Evolutionary conservation across 2,329 filamentous ascomycete species (phyloP).

Genomic region (Neodidymelliopsis sp.): DNA sequence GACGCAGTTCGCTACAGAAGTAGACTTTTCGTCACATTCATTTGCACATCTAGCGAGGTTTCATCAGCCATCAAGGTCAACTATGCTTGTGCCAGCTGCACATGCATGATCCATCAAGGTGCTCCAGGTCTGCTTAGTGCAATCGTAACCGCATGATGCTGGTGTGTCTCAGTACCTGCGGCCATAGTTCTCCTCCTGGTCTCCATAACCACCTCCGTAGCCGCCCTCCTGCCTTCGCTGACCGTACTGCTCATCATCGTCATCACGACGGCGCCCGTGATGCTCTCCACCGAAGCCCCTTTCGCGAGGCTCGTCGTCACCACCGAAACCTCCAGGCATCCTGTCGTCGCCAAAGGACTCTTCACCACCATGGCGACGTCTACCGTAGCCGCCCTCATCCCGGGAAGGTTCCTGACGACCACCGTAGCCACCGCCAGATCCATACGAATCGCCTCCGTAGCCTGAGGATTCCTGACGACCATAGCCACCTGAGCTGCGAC

Average conservation of each 20-base stretch:
- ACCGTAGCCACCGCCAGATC: conserved; percentile 10
- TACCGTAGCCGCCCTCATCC: conserved; percentile 4
- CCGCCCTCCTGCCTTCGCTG: conserved; percentile 21
- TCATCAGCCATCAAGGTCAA: not conserved
- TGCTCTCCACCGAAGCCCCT: conserved; percentile 18
- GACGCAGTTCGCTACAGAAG: not conserved
- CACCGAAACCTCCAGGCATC: conserved; percentile 24
- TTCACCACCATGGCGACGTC: conserved; percentile 13
- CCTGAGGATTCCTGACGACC: conserved; percentile 4
- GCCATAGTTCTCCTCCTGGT: conserved; percentile 16
- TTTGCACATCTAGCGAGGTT: not conserved
- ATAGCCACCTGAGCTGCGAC: conserved; percentile 8
- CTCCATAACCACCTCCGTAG: conserved; percentile 17
- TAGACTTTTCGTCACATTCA: conserved; percentile 1
- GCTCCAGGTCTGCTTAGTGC: not conserved
- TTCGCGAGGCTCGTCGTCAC: conserved; percentile 22
- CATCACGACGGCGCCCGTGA: conserved; percentile 6
- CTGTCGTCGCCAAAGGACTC: conserved; percentile 21
- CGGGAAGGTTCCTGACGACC: conserved; percentile 21
- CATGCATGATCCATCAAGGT: conserved; percentile 10
- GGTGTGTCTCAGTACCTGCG: conserved; percentile 22
- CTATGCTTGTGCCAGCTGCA: not conserved
- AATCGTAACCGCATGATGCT: too few relatives aligned
- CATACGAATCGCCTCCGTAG: conserved; percentile 16
- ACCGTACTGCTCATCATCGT: conserved; percentile 14